Evolutionary conservation across 495 filamentous ascomycete species (phyloP).

Genomic region (Penicillium paxilli): DNA sequence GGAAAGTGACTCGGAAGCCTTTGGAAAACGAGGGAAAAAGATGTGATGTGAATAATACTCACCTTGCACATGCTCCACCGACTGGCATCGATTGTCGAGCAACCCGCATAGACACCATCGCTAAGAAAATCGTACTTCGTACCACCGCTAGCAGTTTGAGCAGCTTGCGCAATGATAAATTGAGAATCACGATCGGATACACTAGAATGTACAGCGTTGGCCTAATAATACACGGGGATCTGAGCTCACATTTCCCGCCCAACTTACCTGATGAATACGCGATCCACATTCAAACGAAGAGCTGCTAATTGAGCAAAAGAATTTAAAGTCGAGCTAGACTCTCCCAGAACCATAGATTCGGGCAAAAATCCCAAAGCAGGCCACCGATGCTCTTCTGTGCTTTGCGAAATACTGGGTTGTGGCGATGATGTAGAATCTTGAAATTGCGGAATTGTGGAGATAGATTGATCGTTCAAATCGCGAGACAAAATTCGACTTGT

Average conservation of each 20-base stretch:
- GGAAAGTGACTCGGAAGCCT: not conserved
- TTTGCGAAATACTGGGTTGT: constrained; percentile 1
- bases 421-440: constrained; percentile 10
- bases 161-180: constrained; percentile 57
- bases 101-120: constrained; percentile 47
- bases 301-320: constrained; percentile 53
- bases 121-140: constrained; percentile 34
- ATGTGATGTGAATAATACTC: not conserved
- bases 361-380: constrained; percentile 9
- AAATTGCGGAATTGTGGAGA: not conserved
- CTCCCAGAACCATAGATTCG: constrained; percentile 25
- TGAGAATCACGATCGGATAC: constrained; percentile 60
- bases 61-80: constrained; percentile 47
- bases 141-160: constrained; percentile 38
- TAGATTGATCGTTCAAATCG: not conserved
- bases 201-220: constrained; percentile 17
- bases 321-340: constrained; percentile 56
- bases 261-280: constrained; percentile 41
- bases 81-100: constrained; percentile 36
- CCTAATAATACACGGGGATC: not conserved
- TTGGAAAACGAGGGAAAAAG: not conserved
- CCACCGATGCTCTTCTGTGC: not conserved
- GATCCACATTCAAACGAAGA: constrained; percentile 46
- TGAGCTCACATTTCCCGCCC: not conserved
- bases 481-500: not conserved